Evolutionary conservation across 306 rosid genomes (phyloP).

Genomic region (Inga oerstediana): DNA sequence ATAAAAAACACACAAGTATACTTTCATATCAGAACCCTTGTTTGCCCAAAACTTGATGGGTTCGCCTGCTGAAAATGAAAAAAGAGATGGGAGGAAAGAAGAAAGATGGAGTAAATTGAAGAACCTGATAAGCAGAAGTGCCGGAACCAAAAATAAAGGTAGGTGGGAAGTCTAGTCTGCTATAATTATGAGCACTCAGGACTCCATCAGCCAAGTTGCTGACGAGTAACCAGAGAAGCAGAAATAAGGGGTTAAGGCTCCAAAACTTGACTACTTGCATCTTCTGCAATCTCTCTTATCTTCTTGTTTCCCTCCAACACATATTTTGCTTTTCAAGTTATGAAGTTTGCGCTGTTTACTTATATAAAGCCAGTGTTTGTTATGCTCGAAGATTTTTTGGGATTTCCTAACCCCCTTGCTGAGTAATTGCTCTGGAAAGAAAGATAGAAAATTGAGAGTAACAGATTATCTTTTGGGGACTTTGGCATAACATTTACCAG

Average conservation of each 20-base stretch:
- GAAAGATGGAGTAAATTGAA: not conserved
- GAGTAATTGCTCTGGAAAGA: too few species aligned
- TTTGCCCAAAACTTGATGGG: not conserved
- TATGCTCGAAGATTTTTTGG: not conserved
- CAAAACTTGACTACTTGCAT: not conserved
- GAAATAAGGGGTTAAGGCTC: not conserved
- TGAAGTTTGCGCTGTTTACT: not conserved
- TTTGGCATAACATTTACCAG: too few species aligned
- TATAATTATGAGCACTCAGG: slow-evolving; percentile 20
- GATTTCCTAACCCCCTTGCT: too few species aligned
- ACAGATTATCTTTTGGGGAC: too few species aligned
- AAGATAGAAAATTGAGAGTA: too few species aligned
- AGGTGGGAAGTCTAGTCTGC: slow-evolving; percentile 64
- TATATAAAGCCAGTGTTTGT: not conserved
- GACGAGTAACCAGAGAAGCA: not conserved
- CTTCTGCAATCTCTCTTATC: not conserved
- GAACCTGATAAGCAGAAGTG: slow-evolving; percentile 79
- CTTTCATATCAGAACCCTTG: not conserved
- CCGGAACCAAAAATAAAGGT: slow-evolving; percentile 70
- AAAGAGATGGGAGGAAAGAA: not conserved
- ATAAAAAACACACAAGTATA: not conserved
- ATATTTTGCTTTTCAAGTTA: too few species aligned
- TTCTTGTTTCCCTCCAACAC: not conserved
- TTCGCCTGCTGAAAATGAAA: not conserved
- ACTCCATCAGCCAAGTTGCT: slow-evolving; percentile 16